A percentile compares a stretch with the other conserved stretches of the same genome.
These are phyloP conservation scores for Cadophora luteo-olivacea DNA, from an alignment of 2,329 filamentous ascomycete species.

Conservation along the genomic window DNA sequence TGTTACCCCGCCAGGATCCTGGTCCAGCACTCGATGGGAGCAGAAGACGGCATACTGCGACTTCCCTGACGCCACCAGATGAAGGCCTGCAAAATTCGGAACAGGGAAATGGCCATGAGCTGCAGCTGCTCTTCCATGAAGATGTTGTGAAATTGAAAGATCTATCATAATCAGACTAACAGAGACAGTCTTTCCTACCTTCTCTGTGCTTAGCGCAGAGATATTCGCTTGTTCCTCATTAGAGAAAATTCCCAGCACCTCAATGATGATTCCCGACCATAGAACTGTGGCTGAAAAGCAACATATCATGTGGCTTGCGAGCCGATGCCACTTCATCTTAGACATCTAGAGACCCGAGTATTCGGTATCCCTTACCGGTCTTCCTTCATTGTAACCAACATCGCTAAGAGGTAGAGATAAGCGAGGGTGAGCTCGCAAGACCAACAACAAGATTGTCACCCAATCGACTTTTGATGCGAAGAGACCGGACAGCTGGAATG, in stretches of 20 bases:
- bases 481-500: too few relatives aligned
- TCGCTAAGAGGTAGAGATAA: not conserved
- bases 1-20: too few relatives aligned
- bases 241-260: not conserved
- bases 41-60: not conserved
- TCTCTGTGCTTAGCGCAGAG: too few relatives aligned
- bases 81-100: not conserved
- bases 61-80: not conserved
- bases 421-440: not conserved
- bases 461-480: not conserved
- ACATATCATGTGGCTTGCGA: not conserved
- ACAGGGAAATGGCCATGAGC: too few relatives aligned
- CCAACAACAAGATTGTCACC: not conserved
- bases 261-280: not conserved
- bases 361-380: not conserved
- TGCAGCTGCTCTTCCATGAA: not conserved
- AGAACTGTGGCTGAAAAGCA: not conserved
- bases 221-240: not conserved
- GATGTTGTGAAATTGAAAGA: not conserved
- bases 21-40: not conserved
- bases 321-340: not conserved
- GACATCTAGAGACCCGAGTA: slow-evolving; percentile 1
- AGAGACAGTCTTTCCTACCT: not conserved
- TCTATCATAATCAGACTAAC: not conserved
- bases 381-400: not conserved